Base-by-base conservation (phyloP, 2,329 filamentous ascomycete species). In the Cladosporium colombiae region DNA sequence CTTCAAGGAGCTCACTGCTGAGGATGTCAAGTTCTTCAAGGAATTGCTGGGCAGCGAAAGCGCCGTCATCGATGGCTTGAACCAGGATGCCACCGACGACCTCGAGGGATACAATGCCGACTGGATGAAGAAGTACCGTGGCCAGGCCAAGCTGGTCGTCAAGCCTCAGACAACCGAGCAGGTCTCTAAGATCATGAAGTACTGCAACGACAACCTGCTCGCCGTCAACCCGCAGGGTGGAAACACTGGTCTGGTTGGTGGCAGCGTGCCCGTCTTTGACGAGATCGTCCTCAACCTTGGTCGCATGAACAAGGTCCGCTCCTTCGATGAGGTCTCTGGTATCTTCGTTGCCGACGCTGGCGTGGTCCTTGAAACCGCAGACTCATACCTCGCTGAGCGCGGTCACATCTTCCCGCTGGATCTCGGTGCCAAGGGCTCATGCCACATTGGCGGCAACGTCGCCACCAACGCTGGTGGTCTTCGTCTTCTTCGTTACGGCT, bases 101-200 rank as follows among this genome's bases (percentile, higher is more conserved):
- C 85, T 98, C 70, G 92, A 95, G 76, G 86, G 91, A 8, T 99
- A 93, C 85, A 99, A 99, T 80, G 88, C 89, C 76, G 95, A 99
- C 81, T 99, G 96, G 95, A 97, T 99, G 93, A 89, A 91, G 79
- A 99, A 99, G 81, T 99, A 97, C 82, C 89, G 91, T 68, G 96
- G 95, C 33, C 93, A 97, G 79, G 88, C 91, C 68, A 88, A 89
- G 74, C 82, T 99, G 29, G 93, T 98, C 5, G 81, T 99, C 68
- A 96, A 93, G 80, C 95, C 95, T 13, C 86, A 85, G 61, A 90
- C 87, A 18, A 94, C 92, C 0, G 89, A 94, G 73, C 90, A 99
- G 79, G 91, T 98, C 73, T 96, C 92, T 86, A 86, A 90, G 80
- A 89, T 98, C 67, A 80, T 99, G 72, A 89, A 90, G 78, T 97